phyloP scores from a whole-genome alignment of 495 filamentous ascomycete genomes.

The Oleoguttula mirabilis region DNA sequence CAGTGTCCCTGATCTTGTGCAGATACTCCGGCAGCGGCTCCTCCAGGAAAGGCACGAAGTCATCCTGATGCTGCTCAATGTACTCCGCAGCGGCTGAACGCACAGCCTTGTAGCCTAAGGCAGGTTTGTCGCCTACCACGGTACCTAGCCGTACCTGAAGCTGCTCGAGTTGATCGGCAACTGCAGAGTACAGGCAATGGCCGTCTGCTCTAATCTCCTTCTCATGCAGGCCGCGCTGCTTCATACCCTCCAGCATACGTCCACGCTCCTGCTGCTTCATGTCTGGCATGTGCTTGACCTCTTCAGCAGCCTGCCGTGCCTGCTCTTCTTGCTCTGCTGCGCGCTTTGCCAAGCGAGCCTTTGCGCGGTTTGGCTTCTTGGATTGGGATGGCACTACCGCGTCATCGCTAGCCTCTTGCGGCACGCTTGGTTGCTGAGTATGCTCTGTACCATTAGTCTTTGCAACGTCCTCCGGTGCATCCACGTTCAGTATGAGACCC shows the following conservation, averaged over 20 bases:
- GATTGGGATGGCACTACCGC: neutral
- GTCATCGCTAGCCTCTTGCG: neutral
- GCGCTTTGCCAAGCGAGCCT: conserved; percentile 76
- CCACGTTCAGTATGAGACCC: conserved; percentile 4
- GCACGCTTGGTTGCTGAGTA: conserved; percentile 2
- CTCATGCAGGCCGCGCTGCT: conserved; percentile 52
- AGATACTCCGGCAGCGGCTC: conserved; percentile 66
- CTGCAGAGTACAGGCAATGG: conserved; percentile 88
- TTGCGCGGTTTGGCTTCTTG: conserved; percentile 82
- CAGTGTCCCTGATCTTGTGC: conserved; percentile 67
- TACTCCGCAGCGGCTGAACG: conserved; percentile 47
- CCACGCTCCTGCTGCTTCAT: conserved; percentile 57
- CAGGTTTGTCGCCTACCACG: conserved; percentile 28
- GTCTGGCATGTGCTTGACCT: conserved; percentile 64
- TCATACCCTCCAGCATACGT: conserved; percentile 54
- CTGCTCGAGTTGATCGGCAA: conserved; percentile 65
- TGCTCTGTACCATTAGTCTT: conserved; percentile 13
- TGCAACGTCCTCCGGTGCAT: conserved; percentile 6
- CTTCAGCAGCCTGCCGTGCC: conserved; percentile 52
- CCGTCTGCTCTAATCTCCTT: conserved; percentile 78
- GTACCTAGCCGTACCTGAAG: conserved; percentile 34
- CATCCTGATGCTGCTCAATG: conserved; percentile 45
- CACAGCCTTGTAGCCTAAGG: conserved; percentile 38
- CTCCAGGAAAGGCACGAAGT: conserved; percentile 66
- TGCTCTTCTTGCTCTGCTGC: conserved; percentile 70